Evolutionary conservation across 2,329 filamentous ascomycete species (phyloP), one percentile per base, ranked within the genome.

Genomic region (Cercospora sesami): DNA sequence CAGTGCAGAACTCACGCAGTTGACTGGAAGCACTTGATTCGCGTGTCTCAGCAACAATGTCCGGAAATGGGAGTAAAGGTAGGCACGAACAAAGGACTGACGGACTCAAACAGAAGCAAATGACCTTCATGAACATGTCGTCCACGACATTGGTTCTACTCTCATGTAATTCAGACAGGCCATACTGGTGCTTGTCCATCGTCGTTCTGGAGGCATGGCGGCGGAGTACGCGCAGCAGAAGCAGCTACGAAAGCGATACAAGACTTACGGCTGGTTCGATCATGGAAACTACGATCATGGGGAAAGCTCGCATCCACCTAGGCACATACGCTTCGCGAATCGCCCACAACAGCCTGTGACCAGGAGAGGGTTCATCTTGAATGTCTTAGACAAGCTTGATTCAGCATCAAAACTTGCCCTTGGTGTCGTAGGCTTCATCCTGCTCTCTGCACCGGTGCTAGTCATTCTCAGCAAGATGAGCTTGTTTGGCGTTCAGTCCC

Each of bases 191-290:
- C 48, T 28, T 18, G 39, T 1, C 14, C 9, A 14, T 23, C 12
- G 12, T 8, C 16, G 1, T 1, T 8, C 12, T 23, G 26, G 9
- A 18, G 45, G 30, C 1, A 60, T 55, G 58, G 42, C 39, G 21
- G 21, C 39, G 26, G 45, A 18, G 12, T 31, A 42, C n/a, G 45
- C 55, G 2, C 31, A 31, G 26, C 55, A 62, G 31, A 23, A 28
- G 10, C 53, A 64, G 12, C 10, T 31, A 31, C 66, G 45, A 12
- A 62, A 45, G 18, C 30, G 66, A n/a, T 31, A 55, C 14, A 57
- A 60, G 31, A 68, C 57, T 6, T 23, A 68, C 31, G 66, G 66
- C 62, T 68, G 45, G 12, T 68, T 64, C 26, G 62, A 64, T 28
- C 66, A 64, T 30, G 66, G 62, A 2, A 62, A 64, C 14, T 39